Percentiles rank a stretch among this genome's conserved stretches.
phyloP scores from a whole-genome alignment of 805 yeast genomes.

The Torulaspora franciscae region DNA sequence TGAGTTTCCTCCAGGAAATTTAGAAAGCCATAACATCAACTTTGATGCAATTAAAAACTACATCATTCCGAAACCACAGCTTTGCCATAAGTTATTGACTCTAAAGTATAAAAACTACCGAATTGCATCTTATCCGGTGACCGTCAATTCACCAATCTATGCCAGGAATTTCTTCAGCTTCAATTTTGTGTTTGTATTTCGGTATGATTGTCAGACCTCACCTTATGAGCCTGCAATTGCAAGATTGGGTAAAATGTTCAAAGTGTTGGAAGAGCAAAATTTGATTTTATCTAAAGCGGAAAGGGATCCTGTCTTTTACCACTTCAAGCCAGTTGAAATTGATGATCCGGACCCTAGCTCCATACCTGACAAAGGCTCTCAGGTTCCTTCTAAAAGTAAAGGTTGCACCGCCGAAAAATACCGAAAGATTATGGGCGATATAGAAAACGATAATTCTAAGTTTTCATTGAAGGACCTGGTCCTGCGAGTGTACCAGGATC shows the following conservation, averaged over 20 bases:
- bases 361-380: slow-evolving; percentile 11
- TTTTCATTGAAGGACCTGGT: slow-evolving; percentile 67
- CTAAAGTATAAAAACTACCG: slow-evolving; percentile 65
- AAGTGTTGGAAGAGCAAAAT: slow-evolving; percentile 84
- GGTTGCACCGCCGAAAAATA: slow-evolving; percentile 21
- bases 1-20: slow-evolving; percentile 75
- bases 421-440: slow-evolving; percentile 28
- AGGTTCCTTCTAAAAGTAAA: slow-evolving; percentile 5
- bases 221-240: slow-evolving; percentile 83
- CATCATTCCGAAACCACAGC: slow-evolving; percentile 86
- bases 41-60: slow-evolving; percentile 86
- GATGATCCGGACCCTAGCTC: slow-evolving; percentile 13
- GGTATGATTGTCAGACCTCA: slow-evolving; percentile 70
- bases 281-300: slow-evolving; percentile 60
- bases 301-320: slow-evolving; percentile 39
- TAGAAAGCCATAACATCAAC: slow-evolving; percentile 45
- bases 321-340: slow-evolving; percentile 20
- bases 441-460: slow-evolving; percentile 25
- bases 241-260: slow-evolving; percentile 82
- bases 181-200: slow-evolving; percentile 89
- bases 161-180: slow-evolving; percentile 89
- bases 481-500: slow-evolving; percentile 88
- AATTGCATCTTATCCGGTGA: slow-evolving; percentile 85
- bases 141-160: slow-evolving; percentile 66
- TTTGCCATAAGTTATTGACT: slow-evolving; percentile 78